phyloP scores from a whole-genome alignment of 2,329 filamentous ascomycete species.

The Claviceps sp. region DNA sequence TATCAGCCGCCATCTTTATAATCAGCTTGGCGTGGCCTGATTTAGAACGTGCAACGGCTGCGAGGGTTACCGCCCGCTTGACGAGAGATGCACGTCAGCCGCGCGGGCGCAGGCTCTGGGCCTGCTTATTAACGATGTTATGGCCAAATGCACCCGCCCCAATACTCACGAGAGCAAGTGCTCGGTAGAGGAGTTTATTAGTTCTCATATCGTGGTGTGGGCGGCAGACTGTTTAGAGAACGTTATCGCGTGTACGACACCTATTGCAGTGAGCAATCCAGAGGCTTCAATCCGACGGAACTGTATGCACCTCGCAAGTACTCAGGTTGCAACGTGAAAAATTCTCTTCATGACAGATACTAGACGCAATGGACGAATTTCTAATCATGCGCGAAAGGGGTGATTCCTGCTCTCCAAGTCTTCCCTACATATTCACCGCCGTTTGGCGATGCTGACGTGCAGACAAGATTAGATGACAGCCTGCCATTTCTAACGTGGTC shows the following conservation, averaged over 20 bases:
- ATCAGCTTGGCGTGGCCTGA: not conserved
- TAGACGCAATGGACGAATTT: not conserved
- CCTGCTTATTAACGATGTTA: too few relatives aligned
- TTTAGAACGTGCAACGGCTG: not conserved
- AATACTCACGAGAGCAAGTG: not conserved
- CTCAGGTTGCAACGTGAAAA: not conserved
- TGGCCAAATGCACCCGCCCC: not conserved
- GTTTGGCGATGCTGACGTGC: not conserved
- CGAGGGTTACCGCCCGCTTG: not conserved
- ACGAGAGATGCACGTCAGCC: not conserved
- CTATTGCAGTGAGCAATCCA: not conserved
- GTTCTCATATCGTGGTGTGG: not conserved
- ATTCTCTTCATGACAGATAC: not conserved
- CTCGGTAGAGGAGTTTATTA: not conserved
- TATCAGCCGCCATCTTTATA: not conserved
- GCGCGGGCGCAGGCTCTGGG: too few relatives aligned
- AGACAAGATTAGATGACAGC: not conserved
- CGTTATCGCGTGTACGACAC: not conserved
- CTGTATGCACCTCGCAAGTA: not conserved
- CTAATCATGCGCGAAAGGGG: not conserved
- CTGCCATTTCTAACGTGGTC: not conserved
- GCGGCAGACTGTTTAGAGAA: not conserved
- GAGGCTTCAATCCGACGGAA: not conserved
- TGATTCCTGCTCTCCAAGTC: not conserved
- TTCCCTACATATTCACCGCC: not conserved